Evolutionary conservation across 2,329 filamentous ascomycete genomes (phyloP).

Genomic region (Apiospora arundinis): DNA sequence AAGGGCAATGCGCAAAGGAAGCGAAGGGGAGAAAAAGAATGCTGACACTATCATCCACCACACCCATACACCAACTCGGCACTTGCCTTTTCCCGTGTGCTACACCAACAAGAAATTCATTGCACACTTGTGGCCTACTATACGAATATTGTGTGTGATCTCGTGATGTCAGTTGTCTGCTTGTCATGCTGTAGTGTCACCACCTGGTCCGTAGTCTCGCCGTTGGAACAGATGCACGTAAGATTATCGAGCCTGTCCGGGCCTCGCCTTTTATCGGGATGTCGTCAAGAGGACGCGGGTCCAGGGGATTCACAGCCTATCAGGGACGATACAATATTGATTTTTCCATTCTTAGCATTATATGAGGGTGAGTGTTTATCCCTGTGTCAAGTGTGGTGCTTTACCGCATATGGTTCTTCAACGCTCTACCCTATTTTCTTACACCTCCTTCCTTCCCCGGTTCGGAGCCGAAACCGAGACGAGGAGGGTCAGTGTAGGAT

Average conservation of each 20-base stretch:
- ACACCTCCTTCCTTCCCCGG: not conserved
- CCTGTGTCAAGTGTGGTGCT: not conserved
- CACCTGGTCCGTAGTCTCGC: not conserved
- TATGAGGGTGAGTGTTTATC: not conserved
- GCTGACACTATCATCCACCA: no score
- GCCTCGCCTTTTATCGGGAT: not conserved
- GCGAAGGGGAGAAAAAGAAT: no score
- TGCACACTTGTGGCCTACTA: not conserved
- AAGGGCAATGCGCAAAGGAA: not conserved
- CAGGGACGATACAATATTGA: not conserved
- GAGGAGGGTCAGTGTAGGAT: not conserved
- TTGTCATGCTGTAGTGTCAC: constrained; percentile 4
- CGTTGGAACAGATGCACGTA: not conserved
- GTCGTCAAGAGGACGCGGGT: no score
- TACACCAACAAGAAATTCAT: not conserved
- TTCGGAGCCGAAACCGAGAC: not conserved
- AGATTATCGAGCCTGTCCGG: not conserved
- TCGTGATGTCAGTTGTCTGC: not conserved
- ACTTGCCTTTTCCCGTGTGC: not conserved
- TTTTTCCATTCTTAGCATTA: constrained; percentile 4
- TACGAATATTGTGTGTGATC: not conserved
- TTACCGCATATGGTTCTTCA: not conserved
- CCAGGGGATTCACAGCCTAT: not conserved
- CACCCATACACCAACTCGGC: not conserved
- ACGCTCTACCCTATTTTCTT: not conserved